Conservation (phyloP, 23 red algal species). For the Gracilaria gracilis region DNA sequence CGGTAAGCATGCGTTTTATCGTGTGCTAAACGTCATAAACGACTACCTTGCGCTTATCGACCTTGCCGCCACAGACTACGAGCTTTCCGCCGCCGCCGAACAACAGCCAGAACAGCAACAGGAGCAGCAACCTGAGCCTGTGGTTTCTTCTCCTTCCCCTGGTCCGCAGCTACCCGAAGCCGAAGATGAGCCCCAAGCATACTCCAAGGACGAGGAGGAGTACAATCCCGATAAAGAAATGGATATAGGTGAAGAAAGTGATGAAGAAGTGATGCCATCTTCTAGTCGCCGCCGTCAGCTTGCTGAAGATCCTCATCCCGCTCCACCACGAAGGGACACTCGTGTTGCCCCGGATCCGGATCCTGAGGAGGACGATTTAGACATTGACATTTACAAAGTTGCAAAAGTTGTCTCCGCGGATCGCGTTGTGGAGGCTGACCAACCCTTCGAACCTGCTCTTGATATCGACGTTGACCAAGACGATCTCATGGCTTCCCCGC, state of each 20-base stretch:
- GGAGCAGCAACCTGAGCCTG: neutral
- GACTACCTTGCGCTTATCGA: constrained; percentile 53
- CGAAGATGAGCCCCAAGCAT: constrained; percentile 4
- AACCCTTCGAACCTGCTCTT: neutral
- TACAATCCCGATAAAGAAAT: neutral
- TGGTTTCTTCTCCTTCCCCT: neutral
- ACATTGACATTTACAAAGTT: constrained; percentile 5
- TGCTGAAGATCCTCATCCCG: neutral
- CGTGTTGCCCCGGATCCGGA: neutral
- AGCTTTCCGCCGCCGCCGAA: neutral
- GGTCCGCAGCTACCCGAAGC: neutral
- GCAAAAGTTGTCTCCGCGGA: constrained; percentile 24
- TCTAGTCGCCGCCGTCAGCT: neutral
- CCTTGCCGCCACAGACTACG: constrained; percentile 29
- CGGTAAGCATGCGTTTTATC: constrained; percentile 25
- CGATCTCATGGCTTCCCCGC: neutral
- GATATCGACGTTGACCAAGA: neutral
- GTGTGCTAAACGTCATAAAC: constrained; percentile 31
- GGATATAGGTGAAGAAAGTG: neutral
- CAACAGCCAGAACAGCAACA: neutral
- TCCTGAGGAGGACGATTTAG: neutral
- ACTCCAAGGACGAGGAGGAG: neutral
- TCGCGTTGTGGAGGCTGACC: constrained; percentile 2
- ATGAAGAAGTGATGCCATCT: neutral
- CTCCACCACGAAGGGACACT: neutral